Percentiles rank a stretch among this genome's conserved stretches.
phyloP scores from a whole-genome alignment of 1,284 basidiomycete species.

The Meira nashicola region DNA sequence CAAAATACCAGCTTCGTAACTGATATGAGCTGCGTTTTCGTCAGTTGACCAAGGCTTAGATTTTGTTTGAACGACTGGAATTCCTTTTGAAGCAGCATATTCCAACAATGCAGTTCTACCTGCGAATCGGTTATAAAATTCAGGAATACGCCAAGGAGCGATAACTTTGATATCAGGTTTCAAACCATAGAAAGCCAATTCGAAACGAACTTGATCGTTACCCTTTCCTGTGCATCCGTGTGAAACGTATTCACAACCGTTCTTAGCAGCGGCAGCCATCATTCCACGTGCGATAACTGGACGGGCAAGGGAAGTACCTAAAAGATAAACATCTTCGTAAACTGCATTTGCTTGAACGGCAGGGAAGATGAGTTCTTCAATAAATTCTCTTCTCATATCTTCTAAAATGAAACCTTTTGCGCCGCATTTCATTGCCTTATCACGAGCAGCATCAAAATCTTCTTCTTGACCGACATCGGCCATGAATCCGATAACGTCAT shows the following conservation, averaged over 20 bases:
- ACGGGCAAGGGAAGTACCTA: slow-evolving; percentile 94
- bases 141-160: slow-evolving; percentile 93
- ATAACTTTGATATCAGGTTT: slow-evolving; percentile 98
- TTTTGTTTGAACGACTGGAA: slow-evolving; percentile 90
- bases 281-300: slow-evolving; percentile 98
- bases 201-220: slow-evolving; percentile 99
- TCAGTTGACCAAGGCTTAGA: slow-evolving; percentile 96
- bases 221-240: slow-evolving; percentile 99
- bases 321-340: slow-evolving; percentile 98
- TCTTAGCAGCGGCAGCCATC: slow-evolving; percentile 85
- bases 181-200: slow-evolving; percentile 97
- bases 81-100: slow-evolving; percentile 81
- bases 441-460: slow-evolving; percentile 90
- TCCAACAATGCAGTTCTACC: slow-evolving; percentile 87
- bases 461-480: slow-evolving; percentile 98
- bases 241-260: slow-evolving; percentile 69
- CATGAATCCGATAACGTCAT: slow-evolving; percentile 97
- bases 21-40: slow-evolving; percentile 99
- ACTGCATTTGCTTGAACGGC: slow-evolving; percentile 98
- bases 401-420: slow-evolving; percentile 91
- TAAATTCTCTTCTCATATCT: slow-evolving; percentile 92
- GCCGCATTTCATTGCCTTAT: slow-evolving; percentile 86
- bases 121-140: slow-evolving; percentile 95
- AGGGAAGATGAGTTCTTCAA: slow-evolving; percentile 91
- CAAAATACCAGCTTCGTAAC: slow-evolving; percentile 97